Conservation (phyloP, 2,329 filamentous ascomycete genomes). For the Biscogniauxia mediterranea region DNA sequence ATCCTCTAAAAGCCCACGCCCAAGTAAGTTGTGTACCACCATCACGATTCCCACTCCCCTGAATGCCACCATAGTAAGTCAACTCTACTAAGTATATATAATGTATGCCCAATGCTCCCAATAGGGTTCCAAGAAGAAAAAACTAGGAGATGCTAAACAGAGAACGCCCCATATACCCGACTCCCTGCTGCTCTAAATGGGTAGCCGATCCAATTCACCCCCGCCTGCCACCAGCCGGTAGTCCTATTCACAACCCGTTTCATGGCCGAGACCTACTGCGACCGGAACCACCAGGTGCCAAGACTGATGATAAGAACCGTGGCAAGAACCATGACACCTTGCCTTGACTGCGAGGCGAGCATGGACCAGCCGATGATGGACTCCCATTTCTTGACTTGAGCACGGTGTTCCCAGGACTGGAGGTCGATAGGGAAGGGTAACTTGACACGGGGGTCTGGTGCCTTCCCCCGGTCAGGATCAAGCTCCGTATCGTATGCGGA, state of each 20-base stretch:
- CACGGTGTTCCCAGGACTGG: slow-evolving; percentile 52
- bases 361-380: slow-evolving; percentile 51
- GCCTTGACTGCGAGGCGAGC: slow-evolving; percentile 52
- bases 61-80: not conserved
- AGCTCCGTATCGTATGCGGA: slow-evolving; percentile 15
- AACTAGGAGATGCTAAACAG: not conserved
- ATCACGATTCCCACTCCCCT: not conserved
- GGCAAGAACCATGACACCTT: slow-evolving; percentile 46
- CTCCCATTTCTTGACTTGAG: slow-evolving; percentile 31
- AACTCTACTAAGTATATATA: not conserved
- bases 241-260: not conserved
- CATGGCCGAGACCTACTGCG: slow-evolving; percentile 22
- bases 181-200: not conserved
- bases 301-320: slow-evolving; percentile 42
- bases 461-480: slow-evolving; percentile 6
- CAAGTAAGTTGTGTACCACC: not conserved
- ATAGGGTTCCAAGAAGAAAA: not conserved
- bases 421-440: slow-evolving; percentile 54
- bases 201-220: not conserved
- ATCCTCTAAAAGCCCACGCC: too few species aligned
- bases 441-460: slow-evolving; percentile 28
- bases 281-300: slow-evolving; percentile 45
- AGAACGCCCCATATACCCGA: not conserved
- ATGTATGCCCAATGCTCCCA: not conserved
- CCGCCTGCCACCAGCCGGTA: not conserved